Conservation (phyloP, 805 yeast species). For the Clavispora vitiphila region DNA sequence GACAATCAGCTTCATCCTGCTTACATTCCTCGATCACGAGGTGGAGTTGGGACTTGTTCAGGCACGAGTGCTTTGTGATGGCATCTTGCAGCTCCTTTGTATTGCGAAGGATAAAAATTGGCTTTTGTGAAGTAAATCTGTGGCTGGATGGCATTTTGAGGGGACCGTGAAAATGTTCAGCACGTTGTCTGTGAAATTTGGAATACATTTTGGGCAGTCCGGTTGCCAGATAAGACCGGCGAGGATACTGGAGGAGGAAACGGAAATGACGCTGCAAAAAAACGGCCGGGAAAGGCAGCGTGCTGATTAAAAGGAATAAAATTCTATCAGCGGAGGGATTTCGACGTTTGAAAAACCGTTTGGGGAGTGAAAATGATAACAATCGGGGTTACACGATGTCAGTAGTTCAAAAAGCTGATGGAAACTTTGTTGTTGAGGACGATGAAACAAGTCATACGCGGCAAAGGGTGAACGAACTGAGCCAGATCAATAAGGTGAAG, state of each 20-base stretch:
- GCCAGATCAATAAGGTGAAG: not conserved
- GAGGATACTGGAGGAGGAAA: not conserved
- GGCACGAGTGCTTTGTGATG: not conserved
- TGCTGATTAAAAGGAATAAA: not conserved
- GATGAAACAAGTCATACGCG: slow-evolving; percentile 14
- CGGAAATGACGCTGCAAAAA: not conserved
- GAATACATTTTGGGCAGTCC: not conserved
- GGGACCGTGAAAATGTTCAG: not conserved
- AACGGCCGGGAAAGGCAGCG: not conserved
- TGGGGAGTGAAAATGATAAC: not conserved
- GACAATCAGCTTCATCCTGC: slow-evolving; percentile 2
- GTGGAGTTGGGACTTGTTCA: slow-evolving; percentile 5
- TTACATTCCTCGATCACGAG: slow-evolving; percentile 6
- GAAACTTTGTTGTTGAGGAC: slow-evolving; percentile 15
- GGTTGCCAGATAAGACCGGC: not conserved
- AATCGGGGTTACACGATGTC: slow-evolving; percentile 11
- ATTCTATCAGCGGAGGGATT: not conserved
- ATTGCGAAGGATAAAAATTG: not conserved
- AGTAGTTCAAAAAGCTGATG: slow-evolving; percentile 17
- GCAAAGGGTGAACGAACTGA: not conserved
- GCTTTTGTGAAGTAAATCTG: not conserved
- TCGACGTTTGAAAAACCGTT: not conserved
- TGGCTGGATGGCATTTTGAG: not conserved
- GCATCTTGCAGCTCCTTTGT: not conserved
- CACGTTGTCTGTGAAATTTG: not conserved